These are phyloP conservation scores for Veloporphyrellus conicus DNA, from an alignment of 1,284 basidiomycete genomes.

Conservation along the genomic window DNA sequence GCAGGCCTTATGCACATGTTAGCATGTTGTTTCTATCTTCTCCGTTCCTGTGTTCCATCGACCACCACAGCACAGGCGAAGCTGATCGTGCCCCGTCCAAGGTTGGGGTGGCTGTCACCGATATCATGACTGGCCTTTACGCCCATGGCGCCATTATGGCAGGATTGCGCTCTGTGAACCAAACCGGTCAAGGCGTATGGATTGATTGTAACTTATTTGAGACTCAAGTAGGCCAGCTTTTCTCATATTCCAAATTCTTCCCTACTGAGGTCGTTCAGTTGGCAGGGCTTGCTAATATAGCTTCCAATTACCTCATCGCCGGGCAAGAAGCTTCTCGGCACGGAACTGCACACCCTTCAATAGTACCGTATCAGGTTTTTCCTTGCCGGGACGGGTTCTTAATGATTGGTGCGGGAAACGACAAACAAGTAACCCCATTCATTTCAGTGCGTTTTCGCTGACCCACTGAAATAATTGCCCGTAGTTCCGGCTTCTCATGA, in stretches of 20 bases:
- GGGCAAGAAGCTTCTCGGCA: slow-evolving; percentile 83
- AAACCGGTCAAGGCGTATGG: slow-evolving; percentile 85
- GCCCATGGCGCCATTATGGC: slow-evolving; percentile 92
- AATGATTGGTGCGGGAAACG: slow-evolving; percentile 93
- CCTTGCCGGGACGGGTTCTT: slow-evolving; percentile 84
- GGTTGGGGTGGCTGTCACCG: slow-evolving; percentile 87
- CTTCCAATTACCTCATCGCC: slow-evolving; percentile 87
- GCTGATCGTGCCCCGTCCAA: slow-evolving; percentile 84
- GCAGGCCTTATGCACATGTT: slow-evolving; percentile 93
- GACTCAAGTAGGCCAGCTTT: slow-evolving; percentile 55
- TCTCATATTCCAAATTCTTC: slow-evolving; percentile 5
- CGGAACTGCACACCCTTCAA: slow-evolving; percentile 88
- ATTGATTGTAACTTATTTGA: slow-evolving; percentile 90
- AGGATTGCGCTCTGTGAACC: slow-evolving; percentile 73
- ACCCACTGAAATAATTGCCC: slow-evolving; percentile 11
- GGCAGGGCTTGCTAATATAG: slow-evolving; percentile 90
- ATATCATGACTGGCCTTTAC: slow-evolving; percentile 91
- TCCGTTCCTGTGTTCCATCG: slow-evolving; percentile 8
- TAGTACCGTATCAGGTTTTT: slow-evolving; percentile 91
- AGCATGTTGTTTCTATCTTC: slow-evolving; percentile 26
- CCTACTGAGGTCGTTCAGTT: slow-evolving; percentile 47
- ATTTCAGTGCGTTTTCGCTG: background rate
- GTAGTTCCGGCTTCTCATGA: slow-evolving; percentile 67
- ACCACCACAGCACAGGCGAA: slow-evolving; percentile 73
- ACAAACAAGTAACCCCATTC: slow-evolving; percentile 62